Percentiles rank a stretch among this genome's conserved stretches.
Evolutionary conservation across 2,329 filamentous ascomycete species (phyloP).

Genomic region (Colletotrichum siamense): DNA sequence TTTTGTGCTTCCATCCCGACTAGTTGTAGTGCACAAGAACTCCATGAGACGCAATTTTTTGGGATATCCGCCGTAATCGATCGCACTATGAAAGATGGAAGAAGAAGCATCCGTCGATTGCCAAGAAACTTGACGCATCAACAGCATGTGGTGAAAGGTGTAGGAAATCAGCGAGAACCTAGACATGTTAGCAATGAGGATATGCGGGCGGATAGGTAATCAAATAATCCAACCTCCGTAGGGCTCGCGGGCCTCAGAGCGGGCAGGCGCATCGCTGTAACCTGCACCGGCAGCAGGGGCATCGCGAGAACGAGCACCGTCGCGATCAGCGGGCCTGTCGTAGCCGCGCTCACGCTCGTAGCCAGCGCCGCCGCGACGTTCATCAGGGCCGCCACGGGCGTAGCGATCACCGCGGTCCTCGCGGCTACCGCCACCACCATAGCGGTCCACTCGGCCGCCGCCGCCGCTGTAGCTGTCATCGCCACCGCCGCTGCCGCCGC

Average conservation of each 20-base stretch:
- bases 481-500: constrained; percentile 44
- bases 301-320: constrained; percentile 44
- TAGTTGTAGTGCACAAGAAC: constrained; percentile 24
- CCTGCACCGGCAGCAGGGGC: constrained; percentile 39
- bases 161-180: constrained; percentile 31
- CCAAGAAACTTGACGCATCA: background rate
- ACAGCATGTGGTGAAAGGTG: background rate
- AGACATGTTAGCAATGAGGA: constrained; percentile 1
- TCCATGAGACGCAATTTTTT: constrained; percentile 23
- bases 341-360: constrained; percentile 56
- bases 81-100: constrained; percentile 12
- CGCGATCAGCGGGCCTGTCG: constrained; percentile 36
- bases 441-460: constrained; percentile 47
- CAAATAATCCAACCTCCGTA: constrained; percentile 45
- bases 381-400: constrained; percentile 46
- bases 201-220: background rate
- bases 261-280: constrained; percentile 47
- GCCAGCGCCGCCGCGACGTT: constrained; percentile 39
- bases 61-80: constrained; percentile 23
- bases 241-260: constrained; percentile 48
- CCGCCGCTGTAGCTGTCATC: constrained; percentile 33
- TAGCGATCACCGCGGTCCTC: constrained; percentile 49
- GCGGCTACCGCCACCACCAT: constrained; percentile 40
- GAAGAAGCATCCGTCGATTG: background rate
- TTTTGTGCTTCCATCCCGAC: constrained; percentile 21